Conservation (phyloP, 805 yeast species). For the Candida corydali region DNA sequence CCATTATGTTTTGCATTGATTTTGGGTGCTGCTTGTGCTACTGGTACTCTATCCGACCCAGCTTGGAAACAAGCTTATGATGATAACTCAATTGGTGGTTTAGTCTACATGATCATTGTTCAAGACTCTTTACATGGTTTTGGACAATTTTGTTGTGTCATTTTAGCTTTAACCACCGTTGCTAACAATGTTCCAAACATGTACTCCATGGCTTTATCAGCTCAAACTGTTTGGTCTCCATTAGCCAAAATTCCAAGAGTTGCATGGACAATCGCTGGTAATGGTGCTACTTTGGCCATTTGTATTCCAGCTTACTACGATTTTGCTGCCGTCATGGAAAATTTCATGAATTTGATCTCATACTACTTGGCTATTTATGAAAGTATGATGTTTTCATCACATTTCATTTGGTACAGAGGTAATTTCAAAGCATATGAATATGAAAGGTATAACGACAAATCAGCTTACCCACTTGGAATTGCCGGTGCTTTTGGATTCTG, state of each 20-base stretch:
- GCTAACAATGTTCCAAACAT: slow-evolving; percentile 92
- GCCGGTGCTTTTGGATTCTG: slow-evolving; percentile 79
- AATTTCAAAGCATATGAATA: slow-evolving; percentile 57
- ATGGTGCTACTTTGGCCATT: slow-evolving; percentile 74
- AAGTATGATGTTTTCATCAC: slow-evolving; percentile 74
- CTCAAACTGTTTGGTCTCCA: slow-evolving; percentile 79
- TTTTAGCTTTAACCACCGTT: slow-evolving; percentile 80
- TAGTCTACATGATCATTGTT: slow-evolving; percentile 74
- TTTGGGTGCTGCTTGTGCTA: slow-evolving; percentile 82
- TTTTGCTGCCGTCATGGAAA: slow-evolving; percentile 68
- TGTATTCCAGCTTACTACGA: slow-evolving; percentile 84
- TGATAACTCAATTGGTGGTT: slow-evolving; percentile 53
- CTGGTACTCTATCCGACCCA: slow-evolving; percentile 50
- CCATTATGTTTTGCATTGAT: slow-evolving; percentile 73
- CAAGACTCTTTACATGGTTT: slow-evolving; percentile 80
- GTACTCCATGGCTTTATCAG: slow-evolving; percentile 85
- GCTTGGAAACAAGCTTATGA: slow-evolving; percentile 27
- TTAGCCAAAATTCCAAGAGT: slow-evolving; percentile 76
- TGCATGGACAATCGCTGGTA: slow-evolving; percentile 75
- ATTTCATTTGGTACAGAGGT: slow-evolving; percentile 70
- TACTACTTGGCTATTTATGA: slow-evolving; percentile 87
- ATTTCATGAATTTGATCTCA: slow-evolving; percentile 88
- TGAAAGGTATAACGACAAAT: slow-evolving; percentile 54
- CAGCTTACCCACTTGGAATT: slow-evolving; percentile 64
- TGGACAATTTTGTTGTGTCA: slow-evolving; percentile 84